A percentile compares a stretch with the other conserved stretches of the same genome.
Evolutionary conservation across 1,284 basidiomycete genomes (phyloP).

Genomic region (Heterobasidion parviporum): DNA sequence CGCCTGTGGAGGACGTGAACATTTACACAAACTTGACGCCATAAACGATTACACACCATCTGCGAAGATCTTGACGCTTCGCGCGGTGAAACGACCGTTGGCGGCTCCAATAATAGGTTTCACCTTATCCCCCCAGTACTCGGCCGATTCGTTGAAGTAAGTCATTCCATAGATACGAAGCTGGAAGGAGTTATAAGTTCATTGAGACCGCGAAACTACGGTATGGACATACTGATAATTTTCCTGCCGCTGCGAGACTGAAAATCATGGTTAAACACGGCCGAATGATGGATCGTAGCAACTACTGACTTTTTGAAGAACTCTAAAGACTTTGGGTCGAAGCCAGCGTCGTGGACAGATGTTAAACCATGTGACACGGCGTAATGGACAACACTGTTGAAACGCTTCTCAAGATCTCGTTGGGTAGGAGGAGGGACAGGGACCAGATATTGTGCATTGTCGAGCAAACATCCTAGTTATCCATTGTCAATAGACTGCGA

Average conservation of each 20-base stretch:
- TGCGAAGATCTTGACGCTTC: conserved; percentile 86
- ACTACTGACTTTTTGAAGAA: conserved; percentile 61
- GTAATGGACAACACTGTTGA: conserved; percentile 57
- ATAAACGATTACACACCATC: conserved; percentile 45
- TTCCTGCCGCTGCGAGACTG: conserved; percentile 52
- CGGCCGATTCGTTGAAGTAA: conserved; percentile 56
- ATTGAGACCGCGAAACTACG: conserved; percentile 1
- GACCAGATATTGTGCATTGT: conserved; percentile 64
- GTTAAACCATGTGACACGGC: conserved; percentile 70
- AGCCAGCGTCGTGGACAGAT: conserved; percentile 78
- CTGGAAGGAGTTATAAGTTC: conserved; percentile 26
- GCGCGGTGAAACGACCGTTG: conserved; percentile 57
- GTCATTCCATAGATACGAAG: conserved; percentile 71
- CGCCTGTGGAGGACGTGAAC: conserved; percentile 39
- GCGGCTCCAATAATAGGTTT: conserved; percentile 48
- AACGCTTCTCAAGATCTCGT: conserved; percentile 52
- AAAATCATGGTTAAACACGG: not conserved
- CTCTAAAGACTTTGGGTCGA: conserved; percentile 57
- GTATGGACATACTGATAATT: conserved; percentile 47
- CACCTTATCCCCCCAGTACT: conserved; percentile 72
- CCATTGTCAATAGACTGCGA: conserved; percentile 2
- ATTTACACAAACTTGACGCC: not conserved
- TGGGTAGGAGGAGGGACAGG: conserved; percentile 60
- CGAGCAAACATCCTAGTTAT: conserved; percentile 53
- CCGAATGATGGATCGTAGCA: not conserved